Base-by-base conservation (phyloP, 2,329 filamentous ascomycete genomes). In the Sclerotinia spermophila region DNA sequence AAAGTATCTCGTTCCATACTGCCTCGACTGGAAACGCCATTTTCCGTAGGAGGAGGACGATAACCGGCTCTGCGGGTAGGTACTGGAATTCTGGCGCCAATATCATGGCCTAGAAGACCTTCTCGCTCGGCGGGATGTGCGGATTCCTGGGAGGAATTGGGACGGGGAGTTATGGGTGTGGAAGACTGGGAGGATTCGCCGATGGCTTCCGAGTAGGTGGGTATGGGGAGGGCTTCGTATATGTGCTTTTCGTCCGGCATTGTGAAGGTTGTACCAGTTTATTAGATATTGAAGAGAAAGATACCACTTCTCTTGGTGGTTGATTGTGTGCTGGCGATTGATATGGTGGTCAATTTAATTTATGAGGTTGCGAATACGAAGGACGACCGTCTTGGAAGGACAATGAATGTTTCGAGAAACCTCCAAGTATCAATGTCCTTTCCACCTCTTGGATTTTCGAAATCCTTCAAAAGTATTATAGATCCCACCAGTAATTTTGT, bases 131-230 rank as follows among this genome's bases (percentile, higher is more conserved):
- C 87, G 78, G 93, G 89, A 80, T 89, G 86, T 79, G 88, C 88
- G 78, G 87, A 84, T 80, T 90, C 87, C 77, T 85, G 82, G 45
- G 84, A 83, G 45, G 55, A 59, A 45, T 61, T 17, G 62, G 42
- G 90, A 85, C 67, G 89, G 80, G 73, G 86, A 83, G 80, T 89
- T 84, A 81, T 86, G 87, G 77, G 87, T 84, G 81, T 90, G 84
- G 79, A 87, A 82, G 81, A 85, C 84, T 77, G 85, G 82, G 81
- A 90, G 84, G 79, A 86, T 80, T 72, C 85, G 83, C 88, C 88
- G 72, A 87, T 86, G 73, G 93, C 92, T 83, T 96, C 92, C 80
- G 95, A 92, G 81, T 96, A 96, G 59, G 89, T 89, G 42, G 92
- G 93, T 79, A 96, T 95, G 44, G 92, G 91, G 60, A 91, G 84